Conservation (phyloP, 2,329 filamentous ascomycete genomes). For the Colletotrichum eleusines region DNA sequence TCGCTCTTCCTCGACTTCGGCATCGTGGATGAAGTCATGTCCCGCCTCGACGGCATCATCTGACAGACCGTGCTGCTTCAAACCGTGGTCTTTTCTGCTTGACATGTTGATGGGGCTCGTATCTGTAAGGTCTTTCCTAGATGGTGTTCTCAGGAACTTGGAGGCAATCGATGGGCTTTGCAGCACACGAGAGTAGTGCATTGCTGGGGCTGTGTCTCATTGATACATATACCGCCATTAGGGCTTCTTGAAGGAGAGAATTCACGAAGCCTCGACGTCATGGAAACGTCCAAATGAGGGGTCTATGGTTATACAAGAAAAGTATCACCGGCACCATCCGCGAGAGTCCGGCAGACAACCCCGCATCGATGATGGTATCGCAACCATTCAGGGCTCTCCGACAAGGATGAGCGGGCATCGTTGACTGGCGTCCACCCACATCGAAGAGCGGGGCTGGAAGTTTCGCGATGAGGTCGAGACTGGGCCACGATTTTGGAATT, state of each 20-base stretch:
- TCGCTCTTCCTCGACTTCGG: conserved; percentile 51
- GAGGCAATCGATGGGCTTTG: background rate
- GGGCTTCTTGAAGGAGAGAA: too few species aligned
- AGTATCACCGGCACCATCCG: conserved; percentile 28
- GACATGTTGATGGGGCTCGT: conserved; percentile 6
- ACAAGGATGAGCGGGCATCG: conserved; percentile 20
- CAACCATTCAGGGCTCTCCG: background rate
- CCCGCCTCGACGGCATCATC: conserved; percentile 46
- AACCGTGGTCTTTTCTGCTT: conserved; percentile 25
- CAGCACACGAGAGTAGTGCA: too few species aligned
- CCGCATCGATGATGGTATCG: conserved; percentile 14
- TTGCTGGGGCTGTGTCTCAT: too few species aligned
- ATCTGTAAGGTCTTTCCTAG: background rate
- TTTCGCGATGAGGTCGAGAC: conserved; percentile 2
- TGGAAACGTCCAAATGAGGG: conserved; percentile 32
- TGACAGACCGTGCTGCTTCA: conserved; percentile 32
- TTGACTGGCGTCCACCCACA: background rate
- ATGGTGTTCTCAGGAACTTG: too few species aligned
- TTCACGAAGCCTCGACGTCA: too few species aligned
- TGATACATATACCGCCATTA: conserved; percentile 14
- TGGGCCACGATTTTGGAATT: background rate
- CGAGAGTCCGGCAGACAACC: conserved; percentile 25
- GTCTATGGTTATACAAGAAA: background rate
- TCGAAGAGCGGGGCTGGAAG: conserved; percentile 16
- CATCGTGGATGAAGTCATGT: conserved; percentile 52